These are phyloP conservation scores for Boletus fagicola DNA, from an alignment of 768 basidiomycete genomes.

Conservation along the genomic window DNA sequence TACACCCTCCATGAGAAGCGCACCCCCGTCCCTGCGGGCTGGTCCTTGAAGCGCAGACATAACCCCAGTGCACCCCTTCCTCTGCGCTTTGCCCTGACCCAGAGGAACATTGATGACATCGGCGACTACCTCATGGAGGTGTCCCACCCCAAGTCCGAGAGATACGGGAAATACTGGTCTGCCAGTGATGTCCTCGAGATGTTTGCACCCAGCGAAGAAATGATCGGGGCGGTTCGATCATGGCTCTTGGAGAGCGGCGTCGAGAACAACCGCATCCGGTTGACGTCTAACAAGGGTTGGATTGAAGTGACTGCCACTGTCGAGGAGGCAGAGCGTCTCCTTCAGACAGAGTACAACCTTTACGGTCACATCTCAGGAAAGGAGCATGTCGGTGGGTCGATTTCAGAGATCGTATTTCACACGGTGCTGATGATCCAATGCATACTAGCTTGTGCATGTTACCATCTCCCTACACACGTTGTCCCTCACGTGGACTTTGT, in stretches of 20 bases:
- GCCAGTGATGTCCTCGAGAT: slow-evolving; percentile 23
- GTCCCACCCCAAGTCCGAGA: slow-evolving; percentile 33
- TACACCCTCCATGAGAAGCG: slow-evolving; percentile 42
- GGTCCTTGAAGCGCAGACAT: slow-evolving; percentile 40
- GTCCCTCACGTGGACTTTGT: too few relatives aligned
- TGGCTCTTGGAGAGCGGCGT: too few relatives aligned
- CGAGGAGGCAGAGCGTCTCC: slow-evolving; percentile 35
- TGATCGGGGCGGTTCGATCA: slow-evolving; percentile 26
- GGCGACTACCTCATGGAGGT: slow-evolving; percentile 35
- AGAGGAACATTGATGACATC: too few relatives aligned
- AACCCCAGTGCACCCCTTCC: slow-evolving; percentile 29
- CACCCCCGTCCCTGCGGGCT: slow-evolving; percentile 33
- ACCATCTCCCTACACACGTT: too few relatives aligned
- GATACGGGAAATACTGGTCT: slow-evolving; percentile 36
- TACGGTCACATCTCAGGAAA: slow-evolving; percentile 30
- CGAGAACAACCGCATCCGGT: too few relatives aligned
- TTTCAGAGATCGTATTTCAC: too few relatives aligned
- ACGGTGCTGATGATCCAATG: too few relatives aligned
- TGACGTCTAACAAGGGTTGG: slow-evolving; percentile 25
- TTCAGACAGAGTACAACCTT: slow-evolving; percentile 35
- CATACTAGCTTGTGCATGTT: too few relatives aligned
- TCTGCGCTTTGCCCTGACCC: slow-evolving; percentile 34
- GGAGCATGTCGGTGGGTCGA: slow-evolving; percentile 30
- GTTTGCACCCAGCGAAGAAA: slow-evolving; percentile 31
- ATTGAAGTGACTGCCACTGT: slow-evolving; percentile 30